Conservation (phyloP, 208 protist species). For the Entamoeba dispar region DNA sequence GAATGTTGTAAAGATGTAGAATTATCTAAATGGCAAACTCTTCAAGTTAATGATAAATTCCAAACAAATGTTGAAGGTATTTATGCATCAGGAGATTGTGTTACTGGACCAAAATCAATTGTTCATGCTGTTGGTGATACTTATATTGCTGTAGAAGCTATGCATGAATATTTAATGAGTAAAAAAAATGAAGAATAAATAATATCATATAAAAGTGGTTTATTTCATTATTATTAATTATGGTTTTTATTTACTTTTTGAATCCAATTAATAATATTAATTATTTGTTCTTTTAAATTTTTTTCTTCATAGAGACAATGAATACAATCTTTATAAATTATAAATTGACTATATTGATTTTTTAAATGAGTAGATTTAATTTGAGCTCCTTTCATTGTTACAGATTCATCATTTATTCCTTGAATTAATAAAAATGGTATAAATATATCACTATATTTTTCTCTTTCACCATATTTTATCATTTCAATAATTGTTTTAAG, state of each 20-base stretch:
- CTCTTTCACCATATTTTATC: not conserved
- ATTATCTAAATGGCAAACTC: not conserved
- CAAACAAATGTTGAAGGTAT: not conserved
- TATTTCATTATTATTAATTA: too few relatives aligned
- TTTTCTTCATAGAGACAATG: not conserved
- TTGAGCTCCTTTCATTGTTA: not conserved
- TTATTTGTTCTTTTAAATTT: not conserved
- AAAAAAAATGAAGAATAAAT: not conserved
- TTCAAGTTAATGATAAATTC: not conserved
- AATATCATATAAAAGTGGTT: too few relatives aligned
- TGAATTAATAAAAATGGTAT: not conserved
- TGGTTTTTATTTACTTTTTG: too few relatives aligned
- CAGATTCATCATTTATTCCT: not conserved
- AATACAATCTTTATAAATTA: not conserved
- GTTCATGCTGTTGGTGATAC: not conserved
- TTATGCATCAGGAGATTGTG: not conserved
- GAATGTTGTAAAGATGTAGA: not conserved
- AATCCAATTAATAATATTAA: too few relatives aligned
- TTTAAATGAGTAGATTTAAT: not conserved
- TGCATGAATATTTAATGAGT: not conserved
- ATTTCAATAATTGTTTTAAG: not conserved
- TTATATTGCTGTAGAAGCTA: not conserved
- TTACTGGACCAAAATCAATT: not conserved
- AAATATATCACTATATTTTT: not conserved
- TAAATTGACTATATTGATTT: not conserved